Evolutionary conservation across 108 stramenopile genomes (phyloP).

Genomic region (Stephanodiscus minutulus): DNA sequence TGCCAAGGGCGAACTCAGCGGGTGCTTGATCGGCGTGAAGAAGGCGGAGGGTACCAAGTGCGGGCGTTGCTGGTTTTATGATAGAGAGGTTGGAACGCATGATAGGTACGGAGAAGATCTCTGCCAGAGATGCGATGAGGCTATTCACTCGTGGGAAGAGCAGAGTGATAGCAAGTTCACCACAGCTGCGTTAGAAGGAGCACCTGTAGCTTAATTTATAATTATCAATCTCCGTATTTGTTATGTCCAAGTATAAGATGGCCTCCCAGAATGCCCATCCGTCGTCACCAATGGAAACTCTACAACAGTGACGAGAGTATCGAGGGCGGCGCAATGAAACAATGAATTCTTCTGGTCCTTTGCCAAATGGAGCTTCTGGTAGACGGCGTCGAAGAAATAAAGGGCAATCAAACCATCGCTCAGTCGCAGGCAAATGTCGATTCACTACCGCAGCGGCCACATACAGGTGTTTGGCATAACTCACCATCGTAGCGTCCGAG

Average conservation of each 20-base stretch:
- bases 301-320: too few relatives aligned
- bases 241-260: background rate
- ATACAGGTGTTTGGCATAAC: too few relatives aligned
- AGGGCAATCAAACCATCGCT: too few relatives aligned
- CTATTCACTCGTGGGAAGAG: slow-evolving; percentile 80
- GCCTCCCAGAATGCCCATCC: too few relatives aligned
- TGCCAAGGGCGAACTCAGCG: slow-evolving; percentile 61
- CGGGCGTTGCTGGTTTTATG: slow-evolving; percentile 92
- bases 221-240: background rate
- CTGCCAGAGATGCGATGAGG: slow-evolving; percentile 87
- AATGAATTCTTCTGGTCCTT: too few relatives aligned
- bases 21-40: slow-evolving; percentile 79
- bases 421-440: too few relatives aligned
- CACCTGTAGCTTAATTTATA: slow-evolving; percentile 46
- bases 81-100: slow-evolving; percentile 68
- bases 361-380: too few relatives aligned
- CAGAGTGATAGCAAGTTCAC: slow-evolving; percentile 63
- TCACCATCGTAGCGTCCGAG: too few relatives aligned
- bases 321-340: too few relatives aligned
- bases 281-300: too few relatives aligned
- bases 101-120: slow-evolving; percentile 62
- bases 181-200: slow-evolving; percentile 46
- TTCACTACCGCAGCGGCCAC: too few relatives aligned
- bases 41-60: slow-evolving; percentile 86
- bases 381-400: too few relatives aligned